These are phyloP conservation scores for Lecanoromycetidae sp. DNA, from an alignment of 2,329 filamentous ascomycete genomes.

Conservation along the genomic window DNA sequence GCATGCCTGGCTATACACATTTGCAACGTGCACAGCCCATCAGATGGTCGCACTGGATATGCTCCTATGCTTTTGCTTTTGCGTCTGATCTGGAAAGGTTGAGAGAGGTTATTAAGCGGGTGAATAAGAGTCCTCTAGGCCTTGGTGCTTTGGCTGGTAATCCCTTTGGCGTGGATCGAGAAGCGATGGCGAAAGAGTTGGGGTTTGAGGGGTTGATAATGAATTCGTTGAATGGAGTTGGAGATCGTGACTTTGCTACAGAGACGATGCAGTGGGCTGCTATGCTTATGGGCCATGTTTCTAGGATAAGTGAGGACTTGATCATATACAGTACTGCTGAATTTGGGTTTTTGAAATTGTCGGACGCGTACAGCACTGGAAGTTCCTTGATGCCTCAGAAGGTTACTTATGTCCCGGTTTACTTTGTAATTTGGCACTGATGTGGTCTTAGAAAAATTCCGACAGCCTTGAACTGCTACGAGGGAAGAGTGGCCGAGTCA, in stretches of 20 bases:
- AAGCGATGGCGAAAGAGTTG: constrained; percentile 65
- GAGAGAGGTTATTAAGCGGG: constrained; percentile 57
- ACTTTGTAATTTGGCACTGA: not conserved
- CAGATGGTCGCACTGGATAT: constrained; percentile 69
- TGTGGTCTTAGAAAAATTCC: constrained; percentile 24
- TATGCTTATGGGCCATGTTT: constrained; percentile 68
- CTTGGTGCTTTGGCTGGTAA: constrained; percentile 71
- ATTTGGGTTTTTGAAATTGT: constrained; percentile 63
- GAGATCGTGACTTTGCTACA: constrained; percentile 69
- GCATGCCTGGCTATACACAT: constrained; percentile 79
- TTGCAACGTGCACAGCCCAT: constrained; percentile 71
- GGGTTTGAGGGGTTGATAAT: constrained; percentile 63
- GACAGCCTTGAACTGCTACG: constrained; percentile 63
- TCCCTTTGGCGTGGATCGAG: constrained; percentile 68
- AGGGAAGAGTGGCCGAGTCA: constrained; percentile 64
- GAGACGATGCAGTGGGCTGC: constrained; percentile 71
- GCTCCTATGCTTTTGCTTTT: constrained; percentile 63
- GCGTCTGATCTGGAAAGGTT: constrained; percentile 64
- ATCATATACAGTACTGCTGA: constrained; percentile 70
- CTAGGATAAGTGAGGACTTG: constrained; percentile 70
- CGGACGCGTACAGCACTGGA: constrained; percentile 70
- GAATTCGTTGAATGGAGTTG: constrained; percentile 67
- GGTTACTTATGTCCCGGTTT: constrained; percentile 38
- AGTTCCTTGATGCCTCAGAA: constrained; percentile 72
- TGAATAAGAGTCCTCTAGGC: constrained; percentile 60